phyloP scores from a whole-genome alignment of 208 protist genomes.

The Leishmania mexicana region DNA sequence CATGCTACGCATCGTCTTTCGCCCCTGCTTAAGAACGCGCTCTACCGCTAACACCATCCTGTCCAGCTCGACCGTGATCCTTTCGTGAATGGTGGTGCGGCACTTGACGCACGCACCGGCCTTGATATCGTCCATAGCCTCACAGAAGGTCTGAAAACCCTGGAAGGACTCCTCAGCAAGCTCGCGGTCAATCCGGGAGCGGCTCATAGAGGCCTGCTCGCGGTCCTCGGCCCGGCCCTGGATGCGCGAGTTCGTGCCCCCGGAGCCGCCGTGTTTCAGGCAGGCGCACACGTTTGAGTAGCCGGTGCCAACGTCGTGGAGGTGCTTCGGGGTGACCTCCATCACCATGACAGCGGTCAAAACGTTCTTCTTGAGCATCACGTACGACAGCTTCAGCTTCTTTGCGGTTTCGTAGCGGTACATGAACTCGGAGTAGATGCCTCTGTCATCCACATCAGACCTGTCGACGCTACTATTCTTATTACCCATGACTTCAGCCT shows the following conservation, averaged over 20 bases:
- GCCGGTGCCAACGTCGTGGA: conserved; percentile 24
- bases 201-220: not conserved
- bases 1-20: conserved; percentile 18
- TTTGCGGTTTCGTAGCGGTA: conserved; percentile 32
- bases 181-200: conserved; percentile 14
- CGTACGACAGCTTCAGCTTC: conserved; percentile 32
- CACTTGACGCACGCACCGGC: conserved; percentile 10
- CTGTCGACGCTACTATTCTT: conserved; percentile 1
- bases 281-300: conserved; percentile 29
- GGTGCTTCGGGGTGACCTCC: conserved; percentile 17
- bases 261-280: conserved; percentile 26
- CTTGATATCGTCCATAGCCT: conserved; percentile 24
- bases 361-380: conserved; percentile 12
- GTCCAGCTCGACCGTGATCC: conserved; percentile 16
- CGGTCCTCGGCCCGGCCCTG: not conserved
- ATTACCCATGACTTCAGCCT: conserved; percentile 19
- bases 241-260: conserved; percentile 7
- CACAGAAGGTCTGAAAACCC: conserved; percentile 22
- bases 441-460: conserved; percentile 4
- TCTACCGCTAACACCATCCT: not conserved
- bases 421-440: conserved; percentile 23
- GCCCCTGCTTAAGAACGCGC: conserved; percentile 9
- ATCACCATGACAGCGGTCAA: conserved; percentile 5
- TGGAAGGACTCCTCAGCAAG: conserved; percentile 16
- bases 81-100: conserved; percentile 3